Evolutionary conservation across 2,329 filamentous ascomycete genomes (phyloP).

Genomic region (Trichophyton simii): DNA sequence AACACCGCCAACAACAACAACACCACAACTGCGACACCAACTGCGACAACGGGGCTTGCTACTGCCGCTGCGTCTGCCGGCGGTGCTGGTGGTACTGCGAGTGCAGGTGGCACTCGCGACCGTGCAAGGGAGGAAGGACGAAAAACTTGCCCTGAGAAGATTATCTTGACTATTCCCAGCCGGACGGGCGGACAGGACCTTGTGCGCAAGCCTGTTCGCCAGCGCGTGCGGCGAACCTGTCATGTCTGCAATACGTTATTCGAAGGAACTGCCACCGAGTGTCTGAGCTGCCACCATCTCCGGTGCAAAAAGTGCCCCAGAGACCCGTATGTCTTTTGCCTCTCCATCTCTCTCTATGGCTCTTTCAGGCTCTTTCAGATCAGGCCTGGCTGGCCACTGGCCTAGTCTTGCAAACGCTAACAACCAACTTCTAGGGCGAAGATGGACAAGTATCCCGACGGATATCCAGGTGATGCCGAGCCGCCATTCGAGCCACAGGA

Average conservation of each 20-base stretch:
- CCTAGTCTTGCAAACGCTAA: background rate
- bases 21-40: too few species aligned
- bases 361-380: too few species aligned
- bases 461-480: constrained; percentile 34
- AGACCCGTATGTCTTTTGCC: constrained; percentile 51
- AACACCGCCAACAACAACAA: too few species aligned
- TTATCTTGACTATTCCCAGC: constrained; percentile 43
- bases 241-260: constrained; percentile 61
- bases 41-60: too few species aligned
- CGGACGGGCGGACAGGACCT: constrained; percentile 57
- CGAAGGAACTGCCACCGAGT: constrained; percentile 46
- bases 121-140: constrained; percentile 12
- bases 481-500: constrained; percentile 23
- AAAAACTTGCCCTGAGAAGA: constrained; percentile 28
- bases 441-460: constrained; percentile 32
- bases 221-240: constrained; percentile 63
- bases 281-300: constrained; percentile 55
- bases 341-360: too few species aligned
- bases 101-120: background rate
- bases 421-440: constrained; percentile 22
- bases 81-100: too few species aligned
- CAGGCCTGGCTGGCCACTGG: too few species aligned
- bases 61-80: too few species aligned
- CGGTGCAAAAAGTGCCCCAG: constrained; percentile 72
- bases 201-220: constrained; percentile 56